Base-by-base conservation (phyloP, 2,329 filamentous ascomycete species). In the Hyphodiscus sp. region DNA sequence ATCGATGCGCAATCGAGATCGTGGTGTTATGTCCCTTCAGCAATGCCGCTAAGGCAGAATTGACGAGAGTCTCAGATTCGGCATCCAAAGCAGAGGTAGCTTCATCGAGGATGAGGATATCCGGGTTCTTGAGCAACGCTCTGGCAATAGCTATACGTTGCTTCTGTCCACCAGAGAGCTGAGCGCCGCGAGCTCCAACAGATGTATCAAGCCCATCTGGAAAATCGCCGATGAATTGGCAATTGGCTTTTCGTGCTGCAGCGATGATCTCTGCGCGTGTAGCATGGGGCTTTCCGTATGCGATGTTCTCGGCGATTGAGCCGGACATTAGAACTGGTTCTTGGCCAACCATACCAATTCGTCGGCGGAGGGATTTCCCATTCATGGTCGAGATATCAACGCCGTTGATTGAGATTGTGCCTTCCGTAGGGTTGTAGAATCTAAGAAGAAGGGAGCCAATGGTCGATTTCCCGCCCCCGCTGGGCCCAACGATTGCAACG, bases 81-180 rank as follows among this genome's bases (percentile, higher is more conserved):
- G 94, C 94, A 68, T 99, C 94, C 8, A 99, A 79, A 0, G 94
- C 94, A 2, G 90, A 96, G 0, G 95, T 99, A 18, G 95, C 89
- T 76, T 99, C 94, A 67, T 99, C 94, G 0, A 99, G 81, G 56
- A 99, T 95, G 26, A 99, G 76, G 58, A 99, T 97, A 72, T 99
- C 94, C 0, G 95, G 95, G 58, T 96, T 83, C 71, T 97, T 97
- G 63, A 99, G 84, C 26, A 99, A 78, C 13, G 94, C 94, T 51
- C 95, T 83, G 5, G 94, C 94, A 69, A 99, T 99, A 41, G 94
- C 94, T 64, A 99, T 97, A 59, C 94, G 86, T 71, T 99, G 94
- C 73, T 97, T 97, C 71, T 99, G 94, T 0, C 94, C 94, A 49
- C 94, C 94, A 9, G 91, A 96, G 0, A 99, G 79, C 70, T 97